Evolutionary conservation across 345 rosid genomes (phyloP), one percentile per base, ranked within the genome.

Genomic region (Moringa oleifera): DNA sequence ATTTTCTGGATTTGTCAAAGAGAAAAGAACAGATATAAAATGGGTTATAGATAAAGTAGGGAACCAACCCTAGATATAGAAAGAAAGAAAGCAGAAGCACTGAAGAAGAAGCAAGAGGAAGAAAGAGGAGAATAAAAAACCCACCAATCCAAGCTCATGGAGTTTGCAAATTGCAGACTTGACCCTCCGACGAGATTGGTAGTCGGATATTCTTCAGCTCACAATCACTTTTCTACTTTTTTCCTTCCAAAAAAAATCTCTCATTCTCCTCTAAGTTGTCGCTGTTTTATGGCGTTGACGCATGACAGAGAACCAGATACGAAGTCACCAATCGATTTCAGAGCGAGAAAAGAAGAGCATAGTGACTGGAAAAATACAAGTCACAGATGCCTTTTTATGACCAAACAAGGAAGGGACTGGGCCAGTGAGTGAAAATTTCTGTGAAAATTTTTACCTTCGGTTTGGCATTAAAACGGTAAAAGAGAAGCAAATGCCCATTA

Each of bases 61-160:
- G 62, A 33, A 47, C 23, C 3, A 64, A 59, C 69, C 69, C 61
- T 62, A 66, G 74, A 59, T 10, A 51, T 37, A 23, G 9, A 46
- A 52, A 15, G 13, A 18, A 20, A 19, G 28, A 5, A 3, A n/a
- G n/a, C n/a, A n/a, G n/a, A 57, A 47, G 31, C 22, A 16, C 51
- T 37, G 12, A 24, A 6, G 22, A 55, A 23, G 8, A 3, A 2
- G 2, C 28, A 10, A 45, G 24, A 53, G 5, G 2, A 52, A 51
- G 16, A 59, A n/a, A 51, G 33, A 23, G 12, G 11, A 58, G 61
- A 54, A 53, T 1, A 55, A 53, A 45, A 60, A 22, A 23, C 18
- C 65, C 22, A 28, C 20, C 73, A 41, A 60, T 53, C 23, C 45
- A 60, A 55, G 47, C 66, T 28, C 62, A 53, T 53, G 24, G 19